Base-by-base conservation (phyloP, 169 alveolate species). In the Babesia caballi region DNA sequence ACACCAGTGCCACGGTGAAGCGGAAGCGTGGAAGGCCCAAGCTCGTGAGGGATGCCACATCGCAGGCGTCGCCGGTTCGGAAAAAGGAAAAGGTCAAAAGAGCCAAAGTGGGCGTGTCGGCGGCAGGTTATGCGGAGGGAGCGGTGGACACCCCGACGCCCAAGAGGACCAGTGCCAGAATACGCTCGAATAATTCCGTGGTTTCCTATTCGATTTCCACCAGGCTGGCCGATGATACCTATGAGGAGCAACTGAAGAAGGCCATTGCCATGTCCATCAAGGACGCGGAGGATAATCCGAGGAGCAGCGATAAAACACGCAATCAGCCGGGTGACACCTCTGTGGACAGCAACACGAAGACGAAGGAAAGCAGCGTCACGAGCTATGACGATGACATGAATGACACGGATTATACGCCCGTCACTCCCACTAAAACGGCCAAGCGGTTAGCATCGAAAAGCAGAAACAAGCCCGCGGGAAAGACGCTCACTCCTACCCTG, bases 201-300 rank as follows among this genome's bases (percentile, higher is more conserved):
- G 0, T 14, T 1, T 32, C 60, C 15, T 46, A 63, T n/a, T 2
- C 60, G n/a, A 59, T 32, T 19, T 15, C 27, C 11, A 60, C 77
- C 27, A 46, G 78, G 0, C 57, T 19, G 2, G 23, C 76, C n/a
- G 76, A 58, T 36, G 75, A 73, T 49, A 23, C 36, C 0, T 69
- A 60, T 65, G 88, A 68, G 41, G 67, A 40, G 49, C 75, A 69
- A 47, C 77, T 69, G 47, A 36, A 51, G 17, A 51, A 57, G 53
- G 83, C 78, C 21, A 80, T 80, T 12, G 83, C 57, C 23, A 21
- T 69, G 66, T 59, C 83, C 9, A 60, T 80, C 41, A 69, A 70
- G 60, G 83, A 80, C n/a, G 59, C 40, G 30, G 35, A n/a, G 8
- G 25, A 44, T 28, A 30, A 21, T 21, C 56, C 56, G 2, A 14